Evolutionary conservation across 176 grass and related monocot genomes (phyloP).

Genomic region (Panicum miliaceum): DNA sequence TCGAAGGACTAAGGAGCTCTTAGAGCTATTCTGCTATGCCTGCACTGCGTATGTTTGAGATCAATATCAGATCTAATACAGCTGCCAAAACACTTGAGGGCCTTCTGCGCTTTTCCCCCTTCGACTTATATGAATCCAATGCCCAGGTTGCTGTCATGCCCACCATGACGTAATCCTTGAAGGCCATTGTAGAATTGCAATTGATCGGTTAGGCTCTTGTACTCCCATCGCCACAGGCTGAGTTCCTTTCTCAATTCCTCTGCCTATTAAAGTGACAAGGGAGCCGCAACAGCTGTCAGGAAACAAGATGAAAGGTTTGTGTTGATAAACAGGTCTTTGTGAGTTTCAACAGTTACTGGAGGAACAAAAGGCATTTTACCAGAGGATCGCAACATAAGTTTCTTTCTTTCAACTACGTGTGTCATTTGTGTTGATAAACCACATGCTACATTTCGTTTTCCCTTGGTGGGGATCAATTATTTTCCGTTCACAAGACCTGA

Average conservation of each 20-base stretch:
- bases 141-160: neutral
- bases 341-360: neutral
- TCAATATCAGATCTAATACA: neutral
- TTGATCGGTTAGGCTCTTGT: neutral
- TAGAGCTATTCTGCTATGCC: neutral
- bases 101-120: neutral
- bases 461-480: neutral
- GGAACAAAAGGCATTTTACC: neutral
- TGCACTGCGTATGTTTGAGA: neutral
- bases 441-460: neutral
- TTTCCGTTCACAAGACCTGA: neutral
- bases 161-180: neutral
- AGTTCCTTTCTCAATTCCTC: neutral
- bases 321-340: neutral
- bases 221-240: neutral
- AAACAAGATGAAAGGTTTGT: neutral
- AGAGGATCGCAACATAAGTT: neutral
- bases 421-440: neutral
- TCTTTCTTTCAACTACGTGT: neutral
- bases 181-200: neutral
- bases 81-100: neutral
- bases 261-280: slow-evolving; percentile 25
- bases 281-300: neutral
- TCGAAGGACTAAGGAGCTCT: neutral
- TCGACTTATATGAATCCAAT: neutral